Base-by-base conservation (phyloP, 805 yeast species). In the Saccharomycopsis microspora region DNA sequence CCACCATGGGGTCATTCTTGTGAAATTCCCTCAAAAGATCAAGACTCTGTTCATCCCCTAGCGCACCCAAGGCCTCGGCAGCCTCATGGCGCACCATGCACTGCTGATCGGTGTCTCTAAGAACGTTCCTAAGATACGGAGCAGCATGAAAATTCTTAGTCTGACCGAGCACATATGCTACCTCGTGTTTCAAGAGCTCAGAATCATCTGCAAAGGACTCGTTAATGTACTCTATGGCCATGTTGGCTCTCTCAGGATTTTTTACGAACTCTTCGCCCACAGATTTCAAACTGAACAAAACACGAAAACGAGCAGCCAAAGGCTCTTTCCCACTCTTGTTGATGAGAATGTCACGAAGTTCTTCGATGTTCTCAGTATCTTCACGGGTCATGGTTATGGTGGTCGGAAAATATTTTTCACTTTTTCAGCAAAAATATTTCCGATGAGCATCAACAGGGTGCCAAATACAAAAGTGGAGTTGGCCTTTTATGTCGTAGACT, bases 61-160 rank as follows among this genome's bases (percentile, higher is more conserved):
- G 71, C 41, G 98, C 98, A 53, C 98, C 99, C 47, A 93, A 72
- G 40, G 97, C 98, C 67, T 93, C 99, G 5, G 98, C 98, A 11
- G 98, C 98, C 66, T 93, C 99, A 64, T 93, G 99, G 65, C 99
- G 83, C 36, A 93, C 99, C 97, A 93, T 93, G 52, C 85, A 72
- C 61, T 85, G 93, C 69, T 90, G 97, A 56, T 70, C 71, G 29
- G 62, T 59, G 62, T 82, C 80, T 43, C 67, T 65, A 58, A 93
- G 72, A 28, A 87, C 95, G 5, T 72, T 72, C 63, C 86, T 75
- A 52, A 93, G 73, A 43, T 78, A 72, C 43, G 85, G 82, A 51
- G 90, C 85, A 50, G 96, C 87, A 48, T 76, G 65, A 56, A 80
- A 61, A 67, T 89, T 89, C 62, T 85, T 81, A 42, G 96, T 89